A percentile compares a stretch with the other conserved stretches of the same genome.
Conservation (phyloP, 495 filamentous ascomycete species). For the Penicillium cataractarum region DNA sequence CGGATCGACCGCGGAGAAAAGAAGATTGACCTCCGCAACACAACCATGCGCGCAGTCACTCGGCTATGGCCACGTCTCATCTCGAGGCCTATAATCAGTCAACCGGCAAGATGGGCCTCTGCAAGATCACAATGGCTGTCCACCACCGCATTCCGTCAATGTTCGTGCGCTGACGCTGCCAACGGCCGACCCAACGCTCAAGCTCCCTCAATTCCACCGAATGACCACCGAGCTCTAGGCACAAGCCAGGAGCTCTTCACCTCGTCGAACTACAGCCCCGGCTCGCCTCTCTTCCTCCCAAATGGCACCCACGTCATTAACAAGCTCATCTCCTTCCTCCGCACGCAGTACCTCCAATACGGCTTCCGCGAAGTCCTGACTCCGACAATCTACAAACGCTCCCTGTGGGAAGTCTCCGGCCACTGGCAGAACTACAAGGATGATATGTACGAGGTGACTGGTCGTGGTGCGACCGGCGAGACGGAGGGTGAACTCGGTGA, state of each 20-base stretch:
- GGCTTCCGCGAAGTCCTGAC: conserved; percentile 92
- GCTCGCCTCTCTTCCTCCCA: conserved; percentile 86
- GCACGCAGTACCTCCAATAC: conserved; percentile 83
- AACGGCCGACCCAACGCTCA: conserved; percentile 19
- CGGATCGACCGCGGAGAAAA: conserved; percentile 20
- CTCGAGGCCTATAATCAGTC: conserved; percentile 11
- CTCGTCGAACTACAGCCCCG: conserved; percentile 77
- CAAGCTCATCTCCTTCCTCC: conserved; percentile 81
- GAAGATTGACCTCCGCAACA: conserved; percentile 4
- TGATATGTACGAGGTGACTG: conserved; percentile 91
- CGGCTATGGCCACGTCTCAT: conserved; percentile 25
- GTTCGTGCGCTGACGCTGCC: conserved; percentile 44
- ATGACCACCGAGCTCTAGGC: conserved; percentile 73
- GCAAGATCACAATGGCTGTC: conserved; percentile 38
- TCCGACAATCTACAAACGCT: conserved; percentile 90
- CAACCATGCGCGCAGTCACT: conserved; percentile 29
- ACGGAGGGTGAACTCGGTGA: conserved; percentile 54
- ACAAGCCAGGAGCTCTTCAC: conserved; percentile 77
- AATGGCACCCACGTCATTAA: conserved; percentile 86
- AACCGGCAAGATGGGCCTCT: conserved; percentile 8
- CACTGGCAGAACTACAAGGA: conserved; percentile 94
- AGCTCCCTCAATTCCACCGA: conserved; percentile 32
- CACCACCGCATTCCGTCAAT: conserved; percentile 34
- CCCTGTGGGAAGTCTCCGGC: conserved; percentile 85
- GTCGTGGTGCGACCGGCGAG: conserved; percentile 56